A percentile compares a stretch with the other conserved stretches of the same genome.
Conservation (phyloP, 2,329 filamentous ascomycete genomes). For the Aureobasidium sp. region DNA sequence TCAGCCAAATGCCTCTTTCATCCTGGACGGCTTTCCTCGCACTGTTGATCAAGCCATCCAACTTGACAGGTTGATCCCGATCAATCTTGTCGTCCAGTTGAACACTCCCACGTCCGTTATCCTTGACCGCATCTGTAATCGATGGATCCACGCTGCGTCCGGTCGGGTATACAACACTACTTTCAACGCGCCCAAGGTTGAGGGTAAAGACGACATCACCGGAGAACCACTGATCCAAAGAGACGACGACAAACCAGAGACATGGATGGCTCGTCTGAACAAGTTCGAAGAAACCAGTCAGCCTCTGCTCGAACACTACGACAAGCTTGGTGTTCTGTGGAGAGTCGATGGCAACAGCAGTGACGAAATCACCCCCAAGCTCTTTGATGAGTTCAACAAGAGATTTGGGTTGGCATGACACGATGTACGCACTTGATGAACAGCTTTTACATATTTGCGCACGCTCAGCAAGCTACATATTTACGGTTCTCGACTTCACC, state of each 20-base stretch:
- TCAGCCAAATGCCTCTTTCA: constrained; percentile 74
- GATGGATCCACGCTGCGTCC: constrained; percentile 88
- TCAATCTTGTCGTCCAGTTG: constrained; percentile 86
- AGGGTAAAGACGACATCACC: constrained; percentile 80
- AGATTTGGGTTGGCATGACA: constrained; percentile 47
- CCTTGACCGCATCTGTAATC: constrained; percentile 77
- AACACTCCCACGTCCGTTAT: constrained; percentile 81
- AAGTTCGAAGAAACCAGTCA: constrained; percentile 84
- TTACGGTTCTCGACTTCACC: not conserved
- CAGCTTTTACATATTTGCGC: too few relatives aligned
- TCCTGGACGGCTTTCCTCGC: constrained; percentile 92
- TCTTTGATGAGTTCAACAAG: constrained; percentile 73
- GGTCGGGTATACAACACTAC: constrained; percentile 92
- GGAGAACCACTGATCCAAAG: constrained; percentile 78
- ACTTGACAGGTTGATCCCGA: constrained; percentile 76
- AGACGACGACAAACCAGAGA: constrained; percentile 76
- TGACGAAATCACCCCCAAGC: constrained; percentile 89
- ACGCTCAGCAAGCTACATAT: not conserved
- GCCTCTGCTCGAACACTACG: constrained; percentile 82
- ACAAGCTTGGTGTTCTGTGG: constrained; percentile 72
- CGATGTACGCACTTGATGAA: not conserved
- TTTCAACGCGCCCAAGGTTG: constrained; percentile 76
- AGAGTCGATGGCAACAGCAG: constrained; percentile 82
- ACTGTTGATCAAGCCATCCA: constrained; percentile 71
- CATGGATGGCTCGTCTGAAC: constrained; percentile 70